These are phyloP conservation scores for Casuarina glauca DNA, from an alignment of 306 rosid species.

Conservation along the genomic window DNA sequence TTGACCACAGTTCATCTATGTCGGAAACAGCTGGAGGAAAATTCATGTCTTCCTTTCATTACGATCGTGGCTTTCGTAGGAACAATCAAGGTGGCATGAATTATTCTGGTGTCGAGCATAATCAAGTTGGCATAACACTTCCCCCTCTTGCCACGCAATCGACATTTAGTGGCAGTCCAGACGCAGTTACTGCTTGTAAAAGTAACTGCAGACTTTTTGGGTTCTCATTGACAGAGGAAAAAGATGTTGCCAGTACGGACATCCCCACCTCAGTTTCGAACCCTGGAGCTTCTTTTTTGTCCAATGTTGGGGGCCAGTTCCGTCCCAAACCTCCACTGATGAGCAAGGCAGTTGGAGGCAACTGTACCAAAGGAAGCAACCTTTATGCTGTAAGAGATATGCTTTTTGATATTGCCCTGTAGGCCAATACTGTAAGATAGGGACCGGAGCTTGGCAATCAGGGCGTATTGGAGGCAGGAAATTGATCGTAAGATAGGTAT, in stretches of 20 bases:
- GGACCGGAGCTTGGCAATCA: slow-evolving; percentile 17
- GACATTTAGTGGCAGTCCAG: slow-evolving; percentile 43
- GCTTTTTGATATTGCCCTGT: slow-evolving; percentile 30
- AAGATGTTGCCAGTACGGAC: slow-evolving; percentile 41
- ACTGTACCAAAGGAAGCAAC: slow-evolving; percentile 60
- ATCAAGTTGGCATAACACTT: slow-evolving; percentile 34
- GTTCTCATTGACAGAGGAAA: slow-evolving; percentile 73
- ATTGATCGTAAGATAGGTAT: neutral
- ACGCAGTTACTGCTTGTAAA: slow-evolving; percentile 59
- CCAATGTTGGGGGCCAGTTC: slow-evolving; percentile 55
- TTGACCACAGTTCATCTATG: slow-evolving; percentile 21
- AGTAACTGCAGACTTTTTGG: slow-evolving; percentile 90
- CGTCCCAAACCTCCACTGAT: slow-evolving; percentile 49
- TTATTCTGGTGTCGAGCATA: slow-evolving; percentile 20
- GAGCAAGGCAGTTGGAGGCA: slow-evolving; percentile 54
- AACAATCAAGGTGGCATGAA: slow-evolving; percentile 33
- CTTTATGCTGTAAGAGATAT: slow-evolving; percentile 19
- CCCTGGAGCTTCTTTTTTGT: slow-evolving; percentile 51
- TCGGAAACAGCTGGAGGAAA: slow-evolving; percentile 45
- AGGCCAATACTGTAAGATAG: slow-evolving; percentile 6
- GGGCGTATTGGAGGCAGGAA: slow-evolving; percentile 7
- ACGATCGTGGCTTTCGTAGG: slow-evolving; percentile 27
- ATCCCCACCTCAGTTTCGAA: slow-evolving; percentile 40
- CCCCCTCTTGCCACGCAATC: slow-evolving; percentile 32
- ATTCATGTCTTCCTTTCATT: slow-evolving; percentile 25